phyloP scores from a whole-genome alignment of 2,329 filamentous ascomycete genomes.

The Fusarium sp. region DNA sequence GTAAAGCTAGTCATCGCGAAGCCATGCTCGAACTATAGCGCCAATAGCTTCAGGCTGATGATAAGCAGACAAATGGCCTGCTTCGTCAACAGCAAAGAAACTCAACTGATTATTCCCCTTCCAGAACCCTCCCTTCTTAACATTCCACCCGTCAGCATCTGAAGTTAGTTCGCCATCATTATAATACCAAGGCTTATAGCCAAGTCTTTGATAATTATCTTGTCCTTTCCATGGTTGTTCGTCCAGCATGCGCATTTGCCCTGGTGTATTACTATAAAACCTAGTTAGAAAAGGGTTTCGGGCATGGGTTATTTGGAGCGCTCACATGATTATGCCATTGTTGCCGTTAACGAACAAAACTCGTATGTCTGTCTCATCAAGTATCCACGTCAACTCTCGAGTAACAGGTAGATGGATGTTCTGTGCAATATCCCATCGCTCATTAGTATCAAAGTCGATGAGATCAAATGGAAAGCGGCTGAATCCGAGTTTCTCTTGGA shows the following conservation, averaged over 20 bases:
- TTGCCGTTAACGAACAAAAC: constrained; percentile 26
- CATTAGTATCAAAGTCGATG: constrained; percentile 10
- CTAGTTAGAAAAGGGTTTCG: neutral
- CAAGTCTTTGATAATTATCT: neutral
- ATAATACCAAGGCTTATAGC: constrained; percentile 13
- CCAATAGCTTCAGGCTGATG: constrained; percentile 29
- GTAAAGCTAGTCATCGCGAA: constrained; percentile 1
- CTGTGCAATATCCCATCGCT: constrained; percentile 19
- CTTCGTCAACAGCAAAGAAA: constrained; percentile 32
- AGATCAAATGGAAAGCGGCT: constrained; percentile 5
- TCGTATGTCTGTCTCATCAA: constrained; percentile 15
- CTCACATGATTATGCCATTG: constrained; percentile 30
- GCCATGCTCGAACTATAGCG: constrained; percentile 13
- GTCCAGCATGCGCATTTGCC: constrained; percentile 31
- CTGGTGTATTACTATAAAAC: constrained; percentile 19
- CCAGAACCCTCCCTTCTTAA: constrained; percentile 18
- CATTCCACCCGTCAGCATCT: neutral
- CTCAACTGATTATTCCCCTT: constrained; percentile 25
- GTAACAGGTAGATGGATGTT: constrained; percentile 30
- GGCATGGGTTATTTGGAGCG: neutral
- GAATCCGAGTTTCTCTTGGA: constrained; percentile 28
- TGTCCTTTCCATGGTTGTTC: constrained; percentile 17
- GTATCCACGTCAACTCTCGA: constrained; percentile 16
- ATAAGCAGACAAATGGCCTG: constrained; percentile 20
- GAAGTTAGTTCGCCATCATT: constrained; percentile 12